These are phyloP conservation scores for Periglandula ipomoeae DNA, from an alignment of 2,329 filamentous ascomycete species.

Conservation along the genomic window DNA sequence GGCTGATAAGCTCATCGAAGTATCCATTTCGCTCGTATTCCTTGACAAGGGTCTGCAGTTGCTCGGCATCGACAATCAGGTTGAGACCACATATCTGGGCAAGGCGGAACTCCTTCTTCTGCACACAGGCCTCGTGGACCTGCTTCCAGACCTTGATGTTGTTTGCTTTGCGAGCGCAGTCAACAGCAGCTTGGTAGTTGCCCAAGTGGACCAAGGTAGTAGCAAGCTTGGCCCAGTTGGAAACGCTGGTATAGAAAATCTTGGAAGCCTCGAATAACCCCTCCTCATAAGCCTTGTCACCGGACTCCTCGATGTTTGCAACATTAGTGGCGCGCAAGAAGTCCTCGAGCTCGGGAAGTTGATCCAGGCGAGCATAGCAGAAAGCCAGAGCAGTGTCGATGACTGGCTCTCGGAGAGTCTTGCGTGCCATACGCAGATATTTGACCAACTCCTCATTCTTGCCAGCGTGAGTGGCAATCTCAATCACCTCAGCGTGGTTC, in stretches of 20 bases:
- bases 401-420: conserved; percentile 85
- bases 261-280: conserved; percentile 93
- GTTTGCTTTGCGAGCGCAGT: conserved; percentile 96
- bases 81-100: conserved; percentile 98
- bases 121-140: conserved; percentile 91
- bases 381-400: conserved; percentile 94
- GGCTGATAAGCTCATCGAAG: conserved; percentile 92
- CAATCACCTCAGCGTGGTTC: conserved; percentile 94
- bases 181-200: conserved; percentile 95
- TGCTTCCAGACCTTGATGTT: conserved; percentile 99
- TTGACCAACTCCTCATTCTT: conserved; percentile 98
- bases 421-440: conserved; percentile 92
- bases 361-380: conserved; percentile 83
- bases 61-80: conserved; percentile 93
- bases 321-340: conserved; percentile 91
- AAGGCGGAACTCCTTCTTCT: conserved; percentile 97
- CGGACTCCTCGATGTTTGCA: conserved; percentile 89
- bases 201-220: conserved; percentile 95
- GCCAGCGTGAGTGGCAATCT: conserved; percentile 86
- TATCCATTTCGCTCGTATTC: conserved; percentile 96
- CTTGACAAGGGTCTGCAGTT: conserved; percentile 84
- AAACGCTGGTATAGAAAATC: conserved; percentile 97
- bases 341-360: conserved; percentile 88
- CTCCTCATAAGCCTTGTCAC: conserved; percentile 95
- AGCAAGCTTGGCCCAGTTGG: conserved; percentile 98